phyloP scores from a whole-genome alignment of 2,329 filamentous ascomycete genomes.

The Apiospora arundinis region DNA sequence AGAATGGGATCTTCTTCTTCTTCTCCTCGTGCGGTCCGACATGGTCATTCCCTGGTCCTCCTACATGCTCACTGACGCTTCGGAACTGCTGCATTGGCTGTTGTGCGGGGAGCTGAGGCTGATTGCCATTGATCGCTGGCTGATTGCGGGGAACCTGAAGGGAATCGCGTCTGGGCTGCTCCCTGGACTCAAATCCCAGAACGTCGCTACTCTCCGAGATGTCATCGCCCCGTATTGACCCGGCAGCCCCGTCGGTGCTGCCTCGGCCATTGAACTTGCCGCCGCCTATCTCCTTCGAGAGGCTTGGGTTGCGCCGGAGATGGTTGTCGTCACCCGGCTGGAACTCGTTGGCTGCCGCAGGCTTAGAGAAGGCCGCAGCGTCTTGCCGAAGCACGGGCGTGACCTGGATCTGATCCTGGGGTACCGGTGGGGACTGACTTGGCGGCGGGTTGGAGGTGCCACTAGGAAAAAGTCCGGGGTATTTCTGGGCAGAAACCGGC shows the following conservation, averaged over 20 bases:
- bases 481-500: constrained; percentile 58
- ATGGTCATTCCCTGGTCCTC: background rate
- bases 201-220: constrained; percentile 49
- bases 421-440: constrained; percentile 28
- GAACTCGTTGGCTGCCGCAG: constrained; percentile 48
- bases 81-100: background rate
- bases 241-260: constrained; percentile 30
- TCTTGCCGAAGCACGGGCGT: constrained; percentile 24
- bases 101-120: constrained; percentile 3
- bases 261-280: constrained; percentile 46
- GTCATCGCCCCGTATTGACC: constrained; percentile 44
- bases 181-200: constrained; percentile 47
- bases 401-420: constrained; percentile 29
- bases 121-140: constrained; percentile 31
- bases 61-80: background rate
- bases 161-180: constrained; percentile 46
- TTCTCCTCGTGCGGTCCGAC: background rate
- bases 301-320: constrained; percentile 46
- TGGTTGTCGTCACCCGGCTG: constrained; percentile 39
- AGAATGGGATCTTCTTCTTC: constrained; percentile 49
- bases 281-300: constrained; percentile 61
- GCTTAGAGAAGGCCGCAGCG: constrained; percentile 41
- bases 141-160: constrained; percentile 46
- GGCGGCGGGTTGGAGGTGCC: constrained; percentile 27
- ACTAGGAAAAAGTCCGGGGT: constrained; percentile 53